Evolutionary conservation across 352 stramenopile genomes (phyloP).

Genomic region (Phytophthora syringae): DNA sequence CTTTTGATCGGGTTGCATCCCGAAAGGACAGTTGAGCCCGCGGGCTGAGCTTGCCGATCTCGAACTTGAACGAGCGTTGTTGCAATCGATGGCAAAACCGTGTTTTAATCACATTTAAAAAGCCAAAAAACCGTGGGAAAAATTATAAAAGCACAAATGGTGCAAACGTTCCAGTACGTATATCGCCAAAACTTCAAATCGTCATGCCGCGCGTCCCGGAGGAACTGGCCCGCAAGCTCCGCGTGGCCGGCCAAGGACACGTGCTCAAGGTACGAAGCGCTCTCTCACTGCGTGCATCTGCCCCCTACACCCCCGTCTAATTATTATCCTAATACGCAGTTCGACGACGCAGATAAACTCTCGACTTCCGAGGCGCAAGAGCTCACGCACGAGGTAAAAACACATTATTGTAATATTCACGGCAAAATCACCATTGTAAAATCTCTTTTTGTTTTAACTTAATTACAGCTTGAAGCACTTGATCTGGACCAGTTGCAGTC

Average conservation of each 20-base stretch:
- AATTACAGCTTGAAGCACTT: constrained; percentile 60
- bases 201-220: constrained; percentile 34
- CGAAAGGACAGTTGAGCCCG: no score
- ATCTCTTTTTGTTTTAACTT: not conserved
- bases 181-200: not conserved
- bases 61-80: no score
- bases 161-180: not conserved
- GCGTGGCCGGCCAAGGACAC: constrained; percentile 64
- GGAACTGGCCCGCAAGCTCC: constrained; percentile 40
- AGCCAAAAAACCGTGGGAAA: no score
- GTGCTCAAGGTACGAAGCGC: constrained; percentile 60
- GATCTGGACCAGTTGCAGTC: constrained; percentile 70
- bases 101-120: no score
- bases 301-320: not conserved
- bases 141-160: no score
- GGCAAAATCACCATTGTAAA: not conserved
- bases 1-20: no score
- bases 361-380: constrained; percentile 42
- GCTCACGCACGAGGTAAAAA: constrained; percentile 54
- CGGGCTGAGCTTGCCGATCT: no score
- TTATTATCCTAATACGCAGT: constrained; percentile 39
- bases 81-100: no score
- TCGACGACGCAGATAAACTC: constrained; percentile 68
- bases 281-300: not conserved
- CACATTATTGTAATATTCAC: not conserved